These are phyloP conservation scores for Blastomyces emzantsi DNA, from an alignment of 2,329 filamentous ascomycete genomes.

Conservation along the genomic window DNA sequence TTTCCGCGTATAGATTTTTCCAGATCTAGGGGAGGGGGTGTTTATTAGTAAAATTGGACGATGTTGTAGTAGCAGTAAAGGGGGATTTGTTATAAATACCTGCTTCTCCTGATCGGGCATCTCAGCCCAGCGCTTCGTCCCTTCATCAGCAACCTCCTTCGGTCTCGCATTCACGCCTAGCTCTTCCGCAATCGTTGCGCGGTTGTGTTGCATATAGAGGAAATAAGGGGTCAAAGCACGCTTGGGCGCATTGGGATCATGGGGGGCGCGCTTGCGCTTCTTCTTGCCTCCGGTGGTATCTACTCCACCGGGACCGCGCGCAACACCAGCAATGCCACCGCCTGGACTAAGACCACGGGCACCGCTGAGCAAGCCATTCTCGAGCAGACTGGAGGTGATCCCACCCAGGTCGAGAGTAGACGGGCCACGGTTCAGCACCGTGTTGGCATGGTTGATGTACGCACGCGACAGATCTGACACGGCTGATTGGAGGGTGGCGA, in stretches of 20 bases:
- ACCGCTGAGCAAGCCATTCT: slow-evolving; percentile 36
- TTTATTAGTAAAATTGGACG: neutral
- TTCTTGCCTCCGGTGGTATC: slow-evolving; percentile 54
- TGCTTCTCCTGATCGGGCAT: slow-evolving; percentile 67
- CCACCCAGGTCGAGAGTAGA: slow-evolving; percentile 47
- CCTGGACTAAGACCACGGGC: slow-evolving; percentile 30
- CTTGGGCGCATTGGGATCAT: slow-evolving; percentile 92
- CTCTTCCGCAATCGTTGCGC: slow-evolving; percentile 70
- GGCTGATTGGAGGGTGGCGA: slow-evolving; percentile 68
- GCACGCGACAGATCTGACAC: slow-evolving; percentile 72
- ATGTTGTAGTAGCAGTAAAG: neutral
- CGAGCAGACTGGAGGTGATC: slow-evolving; percentile 37
- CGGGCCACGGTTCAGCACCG: slow-evolving; percentile 58
- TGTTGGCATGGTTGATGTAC: slow-evolving; percentile 81
- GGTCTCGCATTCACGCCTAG: slow-evolving; percentile 67
- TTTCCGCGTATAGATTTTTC: slow-evolving; percentile 49
- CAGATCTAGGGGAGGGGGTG: slow-evolving; percentile 35
- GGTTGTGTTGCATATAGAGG: slow-evolving; percentile 82
- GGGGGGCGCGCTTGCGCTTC: slow-evolving; percentile 78
- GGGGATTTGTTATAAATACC: slow-evolving; percentile 30
- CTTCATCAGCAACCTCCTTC: slow-evolving; percentile 79
- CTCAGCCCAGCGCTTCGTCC: slow-evolving; percentile 73
- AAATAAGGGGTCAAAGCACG: slow-evolving; percentile 91
- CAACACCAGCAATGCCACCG: slow-evolving; percentile 1
- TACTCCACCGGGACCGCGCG: slow-evolving; percentile 15